These are phyloP conservation scores for Eutrema yunnanense DNA, from an alignment of 345 rosid genomes.

Conservation along the genomic window DNA sequence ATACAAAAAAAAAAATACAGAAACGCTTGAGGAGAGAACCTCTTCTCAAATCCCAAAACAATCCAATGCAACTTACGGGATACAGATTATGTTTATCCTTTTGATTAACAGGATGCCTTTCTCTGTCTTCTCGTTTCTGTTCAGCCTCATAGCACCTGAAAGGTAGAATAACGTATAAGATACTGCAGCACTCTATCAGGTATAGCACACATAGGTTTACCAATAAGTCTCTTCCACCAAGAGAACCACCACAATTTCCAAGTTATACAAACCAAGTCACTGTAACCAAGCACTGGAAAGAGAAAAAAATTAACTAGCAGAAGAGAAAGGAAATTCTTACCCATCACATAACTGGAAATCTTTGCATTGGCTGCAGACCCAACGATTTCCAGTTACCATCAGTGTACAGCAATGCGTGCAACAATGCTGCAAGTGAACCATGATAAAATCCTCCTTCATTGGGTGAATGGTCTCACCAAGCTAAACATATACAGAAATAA, in stretches of 20 bases:
- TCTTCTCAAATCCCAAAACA: slow-evolving; percentile 1
- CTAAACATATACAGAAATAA: slow-evolving; percentile 29
- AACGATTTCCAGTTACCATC: slow-evolving; percentile 85
- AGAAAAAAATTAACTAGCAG: neutral
- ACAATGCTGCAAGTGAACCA: slow-evolving; percentile 96
- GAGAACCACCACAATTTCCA: slow-evolving; percentile 11
- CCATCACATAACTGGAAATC: slow-evolving; percentile 84
- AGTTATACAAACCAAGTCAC: neutral
- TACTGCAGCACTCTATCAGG: neutral
- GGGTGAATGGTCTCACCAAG: slow-evolving; percentile 98
- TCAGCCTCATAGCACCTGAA: slow-evolving; percentile 83
- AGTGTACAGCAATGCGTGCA: slow-evolving; percentile 86
- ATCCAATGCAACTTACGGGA: slow-evolving; percentile 50
- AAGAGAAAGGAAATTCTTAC: slow-evolving; percentile 45
- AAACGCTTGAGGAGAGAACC: neutral
- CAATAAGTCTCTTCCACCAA: neutral
- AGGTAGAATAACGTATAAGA: slow-evolving; percentile 14
- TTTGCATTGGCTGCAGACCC: slow-evolving; percentile 95
- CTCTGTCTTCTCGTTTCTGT: slow-evolving; percentile 81
- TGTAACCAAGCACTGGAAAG: neutral
- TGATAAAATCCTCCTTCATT: slow-evolving; percentile 99
- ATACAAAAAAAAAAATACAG: neutral
- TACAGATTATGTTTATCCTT: slow-evolving; percentile 71
- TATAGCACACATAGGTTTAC: slow-evolving; percentile 14
- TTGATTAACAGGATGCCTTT: slow-evolving; percentile 71